Evolutionary conservation across 1,139 yeast genomes (phyloP).

Genomic region (Suhomyces taliae): DNA sequence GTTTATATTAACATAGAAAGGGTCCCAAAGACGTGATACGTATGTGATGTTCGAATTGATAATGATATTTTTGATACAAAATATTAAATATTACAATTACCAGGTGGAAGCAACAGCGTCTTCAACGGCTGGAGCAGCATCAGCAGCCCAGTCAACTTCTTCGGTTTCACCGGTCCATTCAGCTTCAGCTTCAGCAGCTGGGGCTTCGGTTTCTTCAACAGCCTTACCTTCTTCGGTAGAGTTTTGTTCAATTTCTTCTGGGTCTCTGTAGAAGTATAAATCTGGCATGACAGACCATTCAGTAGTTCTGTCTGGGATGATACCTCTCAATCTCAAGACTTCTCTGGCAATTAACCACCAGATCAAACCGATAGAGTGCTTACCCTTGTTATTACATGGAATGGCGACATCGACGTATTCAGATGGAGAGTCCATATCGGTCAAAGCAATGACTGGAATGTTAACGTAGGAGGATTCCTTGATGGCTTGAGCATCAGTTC

Average conservation of each 20-base stretch:
- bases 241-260: slow-evolving; percentile 96
- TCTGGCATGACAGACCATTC: slow-evolving; percentile 99
- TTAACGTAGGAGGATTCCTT: slow-evolving; percentile 99
- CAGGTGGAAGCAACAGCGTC: slow-evolving; percentile 71
- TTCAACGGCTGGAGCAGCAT: slow-evolving; percentile 71
- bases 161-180: slow-evolving; percentile 60
- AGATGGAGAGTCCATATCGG: slow-evolving; percentile 98
- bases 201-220: slow-evolving; percentile 52
- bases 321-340: slow-evolving; percentile 98
- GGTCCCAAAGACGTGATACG: slow-evolving; percentile 2
- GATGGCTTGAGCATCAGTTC: slow-evolving; percentile 99
- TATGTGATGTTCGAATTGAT: slow-evolving; percentile 11
- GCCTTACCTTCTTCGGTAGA: slow-evolving; percentile 65
- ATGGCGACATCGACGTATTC: slow-evolving; percentile 99
- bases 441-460: slow-evolving; percentile 99
- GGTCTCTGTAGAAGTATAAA: slow-evolving; percentile 99
- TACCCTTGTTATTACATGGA: slow-evolving; percentile 99
- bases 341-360: slow-evolving; percentile 99
- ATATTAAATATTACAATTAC: slow-evolving; percentile 28
- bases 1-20: slow-evolving; percentile 11
- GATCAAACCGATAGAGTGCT: slow-evolving; percentile 99
- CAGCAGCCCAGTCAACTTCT: slow-evolving; percentile 65
- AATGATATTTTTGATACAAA: slow-evolving; percentile 13
- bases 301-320: slow-evolving; percentile 94
- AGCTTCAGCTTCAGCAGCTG: slow-evolving; percentile 49